Evolutionary conservation across 306 rosid species (phyloP), one percentile per base, ranked within the genome.

Genomic region (Prunus armeniaca): DNA sequence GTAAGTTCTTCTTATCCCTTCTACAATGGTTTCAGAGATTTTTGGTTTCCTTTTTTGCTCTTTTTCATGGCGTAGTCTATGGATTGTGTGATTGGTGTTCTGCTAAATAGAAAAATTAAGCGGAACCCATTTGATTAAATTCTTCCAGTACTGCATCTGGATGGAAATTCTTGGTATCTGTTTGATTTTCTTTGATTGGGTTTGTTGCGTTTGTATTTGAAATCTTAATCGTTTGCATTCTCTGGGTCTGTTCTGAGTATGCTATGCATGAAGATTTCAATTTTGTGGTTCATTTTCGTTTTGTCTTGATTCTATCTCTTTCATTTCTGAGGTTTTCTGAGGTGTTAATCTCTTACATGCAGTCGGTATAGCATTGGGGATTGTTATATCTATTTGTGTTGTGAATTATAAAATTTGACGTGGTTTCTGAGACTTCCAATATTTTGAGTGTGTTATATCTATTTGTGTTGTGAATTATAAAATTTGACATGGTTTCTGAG

Each of bases 1-100:
- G 86, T 82, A 75, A 79, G 83, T 72, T 28, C 41, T 61, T 66
- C 56, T 76, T 49, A 6, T 61, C 76, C 20, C 57, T 11, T 50
- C 61, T 68, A 56, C 62, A 32, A n/a, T 71, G 60, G 13, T 22
- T 0, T 49, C 62, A 30, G 64, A 27, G 1, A 69, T 25, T 63
- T 24, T 25, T 2, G 18, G 20, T 50, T 24, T 58, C 12, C 12
- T 5, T 6, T 18, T 5, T 13, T 14, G 30, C 0, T 20, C 5
- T 6, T 25, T 22, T 12, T 60, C 12, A 45, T 19, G 50, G 22
- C 43, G 57, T 43, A 41, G 34, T 57, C 17, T 41, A 18, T 47
- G 34, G 3, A n/a, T 63, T 52, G 19, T 43, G 11, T 58, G 28
- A 24, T 41, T 20, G 46, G 57, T 50, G 55, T n/a, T 46, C 4